phyloP scores from a whole-genome alignment of 2,329 filamentous ascomycete species.

The Aureobasidium lini region DNA sequence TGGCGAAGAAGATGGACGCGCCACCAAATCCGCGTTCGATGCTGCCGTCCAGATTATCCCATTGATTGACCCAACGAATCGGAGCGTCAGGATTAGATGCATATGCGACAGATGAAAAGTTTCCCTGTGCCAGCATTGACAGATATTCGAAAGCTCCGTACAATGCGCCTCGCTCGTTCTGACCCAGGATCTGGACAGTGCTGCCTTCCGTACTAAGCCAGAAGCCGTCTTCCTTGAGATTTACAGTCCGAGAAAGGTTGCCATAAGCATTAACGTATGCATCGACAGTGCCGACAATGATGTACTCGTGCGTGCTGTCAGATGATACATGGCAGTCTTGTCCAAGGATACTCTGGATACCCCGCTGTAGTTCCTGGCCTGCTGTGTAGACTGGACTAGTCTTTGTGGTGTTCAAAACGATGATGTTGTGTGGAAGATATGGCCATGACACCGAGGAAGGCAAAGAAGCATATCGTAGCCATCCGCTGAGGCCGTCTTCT shows the following conservation, averaged over 20 bases:
- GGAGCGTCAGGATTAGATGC: conserved; percentile 51
- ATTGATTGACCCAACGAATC: conserved; percentile 65
- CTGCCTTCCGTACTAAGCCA: conserved; percentile 46
- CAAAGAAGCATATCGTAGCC: conserved; percentile 57
- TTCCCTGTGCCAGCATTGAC: conserved; percentile 54
- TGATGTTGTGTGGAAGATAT: conserved; percentile 42
- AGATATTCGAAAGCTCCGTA: conserved; percentile 65
- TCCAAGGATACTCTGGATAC: conserved; percentile 51
- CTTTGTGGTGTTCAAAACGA: conserved; percentile 47
- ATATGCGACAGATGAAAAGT: conserved; percentile 42
- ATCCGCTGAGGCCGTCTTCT: conserved; percentile 55
- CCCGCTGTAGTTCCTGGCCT: conserved; percentile 50
- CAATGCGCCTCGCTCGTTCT: conserved; percentile 59
- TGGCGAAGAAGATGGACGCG: conserved; percentile 59
- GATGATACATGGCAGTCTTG: conserved; percentile 24
- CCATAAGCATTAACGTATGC: conserved; percentile 35
- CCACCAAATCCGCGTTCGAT: conserved; percentile 64
- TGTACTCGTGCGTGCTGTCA: conserved; percentile 32
- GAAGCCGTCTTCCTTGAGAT: conserved; percentile 53
- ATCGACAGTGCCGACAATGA: conserved; percentile 45
- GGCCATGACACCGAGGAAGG: conserved; percentile 32
- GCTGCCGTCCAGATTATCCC: conserved; percentile 62
- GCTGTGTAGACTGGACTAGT: conserved; percentile 53
- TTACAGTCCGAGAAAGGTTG: conserved; percentile 25
- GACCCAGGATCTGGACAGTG: conserved; percentile 52